Evolutionary conservation across 441 rosid species (phyloP), one percentile per base, ranked within the genome.

Genomic region (Adansonia grandidieri): DNA sequence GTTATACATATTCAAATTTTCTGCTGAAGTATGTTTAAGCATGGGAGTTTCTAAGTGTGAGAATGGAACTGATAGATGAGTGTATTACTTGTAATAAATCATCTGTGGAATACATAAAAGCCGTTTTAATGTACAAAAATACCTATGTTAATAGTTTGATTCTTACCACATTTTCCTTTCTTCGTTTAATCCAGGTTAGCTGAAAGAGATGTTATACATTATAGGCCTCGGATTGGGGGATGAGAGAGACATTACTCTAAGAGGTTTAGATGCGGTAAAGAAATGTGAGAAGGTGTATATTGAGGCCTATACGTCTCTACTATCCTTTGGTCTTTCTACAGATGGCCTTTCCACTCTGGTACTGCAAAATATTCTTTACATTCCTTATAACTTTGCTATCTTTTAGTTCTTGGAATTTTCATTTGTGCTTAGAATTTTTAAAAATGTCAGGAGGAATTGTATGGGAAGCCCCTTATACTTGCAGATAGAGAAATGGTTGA

Each of bases 401-500:
- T 17, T 47, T 19, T 2, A 60, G 24, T 9, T 56, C 10, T 66
- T 7, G n/a, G 6, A 73, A 47, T 9, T 63, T 45, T 57, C 64
- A 53, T 63, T 45, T 50, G 3, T 63, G 61, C 53, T 73, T 0
- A 14, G 8, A 15, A 57, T 40, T 57, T 73, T 37, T 24, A 57
- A 44, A 69, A 19, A 9, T 76, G 10, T 45, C 83, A 92, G 98
- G 97, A 93, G 76, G 82, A 87, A 68, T 84, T 95, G 80, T 93
- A 92, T 67, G 97, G 91, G 73, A 95, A 83, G 71, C 86, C 85
- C 1, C 80, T 93, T 51, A 87, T 84, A 6, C 80, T 93, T 80
- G 97, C 98, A n/a, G 97, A 95, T 83, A 91, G 98, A 83, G 98
- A 95, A 79, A 88, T 83, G 93, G 97, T 95, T 62, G 98, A 95